Base-by-base conservation (phyloP, 176 grass and related monocot genomes). In the Aegilops longissima region DNA sequence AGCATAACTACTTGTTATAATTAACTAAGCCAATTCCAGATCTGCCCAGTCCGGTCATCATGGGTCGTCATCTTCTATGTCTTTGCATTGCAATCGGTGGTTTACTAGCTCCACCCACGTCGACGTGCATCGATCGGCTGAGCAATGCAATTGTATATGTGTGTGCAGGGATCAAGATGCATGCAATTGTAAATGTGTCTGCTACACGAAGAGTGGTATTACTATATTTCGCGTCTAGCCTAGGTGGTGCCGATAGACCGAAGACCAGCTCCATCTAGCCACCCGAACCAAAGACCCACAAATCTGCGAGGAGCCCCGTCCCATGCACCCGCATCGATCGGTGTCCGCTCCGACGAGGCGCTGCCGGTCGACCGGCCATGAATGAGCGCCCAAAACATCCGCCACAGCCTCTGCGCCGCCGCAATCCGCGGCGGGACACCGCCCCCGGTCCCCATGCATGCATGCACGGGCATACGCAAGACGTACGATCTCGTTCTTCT, bases 301-400 rank as follows among this genome's bases (percentile, higher is more conserved):
- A 30, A 5, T 14, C 42, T 49, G 12, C 40, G 23, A 20, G 69
- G 61, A 70, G 49, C 12, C 39, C 39, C 39, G 39, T 40, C 39
- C 39, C 2, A 40, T 40, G 39, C 39, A 40, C 39, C 39, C 20
- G 8, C 62, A 17, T 40, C 54, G 54, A 14, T 39, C 1, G 12
- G 29, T 21, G 81, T 75, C 78, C 72, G 66, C 51, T 75, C 75
- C 52, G 75, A 69, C 56, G 70, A 40, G 79, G 73, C 27, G 44
- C 38, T 66, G 89, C 84, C 66, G 80, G 40, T 47, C 66, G 80
- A 36, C 82, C 71, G 72, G 31, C 83, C 84, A 76, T 90, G 13
- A 83, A 80, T 34, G 83, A 84, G 84, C 65, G 44, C 24, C 87
- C 85, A 49, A 65, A 47, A 68, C 85, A 86, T 84, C 80, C 52